Evolutionary conservation across 1,284 basidiomycete genomes (phyloP), one percentile per base, ranked within the genome.

Genomic region (Vanrija sp.): DNA sequence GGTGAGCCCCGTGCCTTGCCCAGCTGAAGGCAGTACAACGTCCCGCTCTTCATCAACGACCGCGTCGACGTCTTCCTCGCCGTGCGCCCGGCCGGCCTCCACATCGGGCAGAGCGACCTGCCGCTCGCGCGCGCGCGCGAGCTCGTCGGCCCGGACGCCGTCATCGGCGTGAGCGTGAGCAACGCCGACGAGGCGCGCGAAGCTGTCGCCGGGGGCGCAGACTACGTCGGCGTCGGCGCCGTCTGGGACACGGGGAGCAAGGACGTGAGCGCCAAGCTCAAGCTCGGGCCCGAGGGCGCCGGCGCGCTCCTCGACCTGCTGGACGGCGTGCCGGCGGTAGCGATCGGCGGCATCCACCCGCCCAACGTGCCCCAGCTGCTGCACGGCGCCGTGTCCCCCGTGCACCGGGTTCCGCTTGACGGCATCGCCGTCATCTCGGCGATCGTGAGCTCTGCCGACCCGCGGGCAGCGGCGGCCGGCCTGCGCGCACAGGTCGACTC

Each of bases 341-440:
- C 84, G 3, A 94, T 95, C 45, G 91, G 89, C 47, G 90, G 90
- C 0, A 88, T 95, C 66, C 91, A 89, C 63, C 81, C 82, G 0
- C 80, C 77, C 1, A 93, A 91, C 70, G 73, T 87, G 5, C 77
- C 88, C 37, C 82, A 87, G 53, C 84, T 85, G 10, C 67, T 90
- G 14, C 83, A 91, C 68, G 85, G 85, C 9, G 80, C 82, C 2
- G 81, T 85, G n/a, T 84, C 85, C 3, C 74, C 76, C 1, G 79
- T 78, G 2, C 81, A 81, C 4, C 82, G 79, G 53, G 66, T 72
- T 20, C 54, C 77, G 0, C 76, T 94, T 18, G 85, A 89, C 60
- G 94, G 95, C 0, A 80, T 97, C 19, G 94, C 95, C 6, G 84
- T 97, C 47, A 88, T 97, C 48, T 93, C 89, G 16, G 91, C 93